Percentiles rank a stretch among this genome's conserved stretches.
Evolutionary conservation across 441 rosid genomes (phyloP).

Genomic region (Corymbia citriodora): DNA sequence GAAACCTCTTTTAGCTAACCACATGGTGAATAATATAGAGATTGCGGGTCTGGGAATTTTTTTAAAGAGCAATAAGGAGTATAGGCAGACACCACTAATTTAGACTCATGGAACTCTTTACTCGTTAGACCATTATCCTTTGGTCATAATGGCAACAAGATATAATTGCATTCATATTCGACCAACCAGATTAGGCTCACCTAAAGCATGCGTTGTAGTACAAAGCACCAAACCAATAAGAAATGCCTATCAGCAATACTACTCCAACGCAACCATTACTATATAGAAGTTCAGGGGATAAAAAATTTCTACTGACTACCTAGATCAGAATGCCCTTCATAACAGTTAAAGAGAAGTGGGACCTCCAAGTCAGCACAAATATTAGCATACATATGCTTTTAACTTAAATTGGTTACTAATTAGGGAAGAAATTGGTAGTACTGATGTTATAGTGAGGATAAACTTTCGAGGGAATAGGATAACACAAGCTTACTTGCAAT

Average conservation of each 20-base stretch:
- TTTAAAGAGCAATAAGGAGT: neutral
- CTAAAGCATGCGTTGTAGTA: neutral
- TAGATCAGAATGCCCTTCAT: neutral
- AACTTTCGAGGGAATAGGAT: neutral
- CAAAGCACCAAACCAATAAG: neutral
- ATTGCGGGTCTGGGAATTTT: neutral
- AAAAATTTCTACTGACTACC: neutral
- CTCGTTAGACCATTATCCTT: neutral
- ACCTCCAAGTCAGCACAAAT: neutral
- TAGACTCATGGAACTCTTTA: neutral
- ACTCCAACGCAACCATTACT: neutral
- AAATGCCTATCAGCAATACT: neutral
- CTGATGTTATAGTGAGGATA: neutral
- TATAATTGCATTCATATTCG: neutral
- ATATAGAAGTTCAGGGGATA: neutral
- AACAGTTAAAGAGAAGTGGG: neutral
- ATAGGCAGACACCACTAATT: neutral
- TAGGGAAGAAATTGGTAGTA: neutral
- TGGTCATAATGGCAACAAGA: neutral
- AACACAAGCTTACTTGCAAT: slow-evolving; percentile 43
- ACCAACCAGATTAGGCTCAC: neutral
- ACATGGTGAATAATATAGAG: neutral
- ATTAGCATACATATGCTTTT: neutral
- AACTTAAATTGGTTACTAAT: neutral
- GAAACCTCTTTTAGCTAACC: neutral